Evolutionary conservation across 2,329 filamentous ascomycete species (phyloP), one percentile per base, ranked within the genome.

Genomic region (Pezicula neosporulosa): DNA sequence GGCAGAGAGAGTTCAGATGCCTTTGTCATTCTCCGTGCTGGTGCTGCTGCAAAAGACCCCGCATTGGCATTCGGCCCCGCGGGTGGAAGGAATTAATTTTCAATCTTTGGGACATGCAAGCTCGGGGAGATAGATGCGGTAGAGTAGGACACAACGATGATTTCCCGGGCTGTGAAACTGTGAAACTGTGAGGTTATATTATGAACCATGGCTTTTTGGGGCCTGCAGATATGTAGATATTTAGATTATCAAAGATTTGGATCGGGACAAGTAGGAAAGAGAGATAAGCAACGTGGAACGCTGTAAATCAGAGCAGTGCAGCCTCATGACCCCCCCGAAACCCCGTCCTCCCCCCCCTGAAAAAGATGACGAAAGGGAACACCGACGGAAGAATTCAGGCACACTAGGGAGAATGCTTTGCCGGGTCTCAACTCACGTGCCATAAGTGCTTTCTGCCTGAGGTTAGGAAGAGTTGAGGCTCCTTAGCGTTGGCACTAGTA

Each of bases 401-500:
- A 30, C 8, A 30, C 7, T 3, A 8, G 8, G 28, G 28, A 30
- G 28, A 30, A 30, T 30, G 28, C 28, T 39, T 39, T 39, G 37
- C 37, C 37, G 37, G 37, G 2, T 39, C 2, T 30, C 8, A 2
- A n/a, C n/a, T 39, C 37, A 39, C 37, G 37, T 39, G 37, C 16
- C 8, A 3, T 10, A n/a, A n/a, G n/a, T n/a, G n/a, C n/a, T n/a
- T n/a, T 16, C n/a, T 41, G 37, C 37, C 37, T 41, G 37, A n/a
- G 37, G 37, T 41, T 6, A 24, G 21, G 10, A 43, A 12, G 39
- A 18, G 4, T 7, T 21, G 33, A 46, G 33, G 27, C 24, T 35
- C 53, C 61, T 82, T 0, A 68, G 71, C 2, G 61, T 67, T 1
- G 18, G 37, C 37, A 13, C 37, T 39, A 28, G 21, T 28, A 5